These are phyloP conservation scores for Cordyceps fumosorosea DNA, from an alignment of 2,329 filamentous ascomycete species.

Conservation along the genomic window DNA sequence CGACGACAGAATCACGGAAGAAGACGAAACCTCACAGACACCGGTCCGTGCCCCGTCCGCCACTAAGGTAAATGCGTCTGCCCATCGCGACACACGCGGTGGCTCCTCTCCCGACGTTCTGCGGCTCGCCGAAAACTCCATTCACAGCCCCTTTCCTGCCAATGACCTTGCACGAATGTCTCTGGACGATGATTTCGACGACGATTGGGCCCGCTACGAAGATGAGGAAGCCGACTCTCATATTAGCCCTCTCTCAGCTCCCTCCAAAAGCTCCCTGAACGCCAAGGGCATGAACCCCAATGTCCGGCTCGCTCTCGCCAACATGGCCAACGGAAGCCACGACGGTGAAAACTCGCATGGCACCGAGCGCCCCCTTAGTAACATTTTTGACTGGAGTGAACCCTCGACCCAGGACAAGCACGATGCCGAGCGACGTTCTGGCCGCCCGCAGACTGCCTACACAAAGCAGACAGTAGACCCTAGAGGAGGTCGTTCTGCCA, in stretches of 20 bases:
- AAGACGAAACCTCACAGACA: slow-evolving; percentile 51
- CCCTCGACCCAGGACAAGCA: slow-evolving; percentile 54
- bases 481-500: slow-evolving; percentile 61
- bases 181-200: slow-evolving; percentile 55
- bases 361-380: slow-evolving; percentile 54
- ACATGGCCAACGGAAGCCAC: slow-evolving; percentile 37
- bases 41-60: slow-evolving; percentile 37
- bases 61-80: slow-evolving; percentile 17
- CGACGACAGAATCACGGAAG: slow-evolving; percentile 53
- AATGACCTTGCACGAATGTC: slow-evolving; percentile 46
- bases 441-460: slow-evolving; percentile 67
- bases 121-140: slow-evolving; percentile 14
- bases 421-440: slow-evolving; percentile 50
- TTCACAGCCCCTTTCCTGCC: slow-evolving; percentile 28
- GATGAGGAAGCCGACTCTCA: slow-evolving; percentile 48
- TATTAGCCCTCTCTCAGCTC: slow-evolving; percentile 52
- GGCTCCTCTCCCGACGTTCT: slow-evolving; percentile 14
- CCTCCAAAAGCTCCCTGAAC: slow-evolving; percentile 46
- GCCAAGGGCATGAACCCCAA: slow-evolving; percentile 47
- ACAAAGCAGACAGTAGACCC: slow-evolving; percentile 66
- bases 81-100: slow-evolving; percentile 18
- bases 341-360: slow-evolving; percentile 16
- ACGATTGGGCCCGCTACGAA: slow-evolving; percentile 56
- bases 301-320: slow-evolving; percentile 48
- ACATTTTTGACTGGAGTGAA: slow-evolving; percentile 74